These are phyloP conservation scores for Leptographium flavum DNA, from an alignment of 2,329 filamentous ascomycete species.

Conservation along the genomic window DNA sequence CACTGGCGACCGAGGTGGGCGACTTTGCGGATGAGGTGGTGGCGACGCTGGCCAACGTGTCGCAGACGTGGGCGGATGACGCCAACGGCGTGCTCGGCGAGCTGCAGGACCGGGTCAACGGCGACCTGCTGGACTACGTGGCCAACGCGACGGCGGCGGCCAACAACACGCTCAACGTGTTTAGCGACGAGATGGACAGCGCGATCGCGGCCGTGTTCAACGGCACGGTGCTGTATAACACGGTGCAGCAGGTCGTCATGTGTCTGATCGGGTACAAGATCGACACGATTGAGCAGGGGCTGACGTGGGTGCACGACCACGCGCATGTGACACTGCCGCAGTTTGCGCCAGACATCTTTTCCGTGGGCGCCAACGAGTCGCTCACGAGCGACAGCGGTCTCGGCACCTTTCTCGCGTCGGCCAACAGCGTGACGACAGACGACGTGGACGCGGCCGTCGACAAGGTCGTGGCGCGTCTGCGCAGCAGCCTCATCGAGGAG, in stretches of 20 bases:
- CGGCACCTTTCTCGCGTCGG: slow-evolving; percentile 62
- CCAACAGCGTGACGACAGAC: slow-evolving; percentile 59
- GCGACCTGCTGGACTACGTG: slow-evolving; percentile 77
- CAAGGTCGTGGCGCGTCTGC: slow-evolving; percentile 53
- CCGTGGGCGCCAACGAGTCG: slow-evolving; percentile 54
- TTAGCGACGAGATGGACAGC: slow-evolving; percentile 62
- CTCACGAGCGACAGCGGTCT: slow-evolving; percentile 44
- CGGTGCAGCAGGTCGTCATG: slow-evolving; percentile 65
- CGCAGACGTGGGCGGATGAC: slow-evolving; percentile 58
- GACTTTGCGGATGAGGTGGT: slow-evolving; percentile 71
- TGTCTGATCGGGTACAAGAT: slow-evolving; percentile 86
- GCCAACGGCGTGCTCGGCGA: slow-evolving; percentile 55
- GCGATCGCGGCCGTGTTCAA: slow-evolving; percentile 68
- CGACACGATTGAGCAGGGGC: slow-evolving; percentile 65
- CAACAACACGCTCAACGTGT: slow-evolving; percentile 72
- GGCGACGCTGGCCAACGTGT: slow-evolving; percentile 55
- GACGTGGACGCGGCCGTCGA: slow-evolving; percentile 66
- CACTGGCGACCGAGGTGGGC: slow-evolving; percentile 58
- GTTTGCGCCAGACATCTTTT: slow-evolving; percentile 71
- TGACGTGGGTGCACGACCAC: slow-evolving; percentile 89
- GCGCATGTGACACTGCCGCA: slow-evolving; percentile 70
- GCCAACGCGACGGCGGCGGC: slow-evolving; percentile 68
- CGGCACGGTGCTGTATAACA: slow-evolving; percentile 63
- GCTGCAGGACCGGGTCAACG: slow-evolving; percentile 54
- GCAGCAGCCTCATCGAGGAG: slow-evolving; percentile 56